These are phyloP conservation scores for Coniochaeta prunicola DNA, from an alignment of 2,329 filamentous ascomycete genomes.

Conservation along the genomic window DNA sequence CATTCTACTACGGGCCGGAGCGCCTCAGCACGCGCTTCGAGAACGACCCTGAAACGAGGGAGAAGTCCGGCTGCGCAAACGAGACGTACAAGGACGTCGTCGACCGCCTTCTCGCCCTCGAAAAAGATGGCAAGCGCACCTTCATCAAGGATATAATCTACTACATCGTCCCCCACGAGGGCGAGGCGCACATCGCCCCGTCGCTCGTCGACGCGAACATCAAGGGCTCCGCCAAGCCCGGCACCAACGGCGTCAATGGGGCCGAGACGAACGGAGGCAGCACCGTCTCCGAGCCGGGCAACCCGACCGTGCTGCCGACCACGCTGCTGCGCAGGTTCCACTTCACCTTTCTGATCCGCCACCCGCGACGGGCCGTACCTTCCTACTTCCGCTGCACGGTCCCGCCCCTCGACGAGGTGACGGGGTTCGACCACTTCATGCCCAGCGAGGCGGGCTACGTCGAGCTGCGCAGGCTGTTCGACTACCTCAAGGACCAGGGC, in stretches of 20 bases:
- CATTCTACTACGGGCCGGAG: conserved; percentile 94
- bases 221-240: conserved; percentile 13
- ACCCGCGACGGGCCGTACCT: conserved; percentile 85
- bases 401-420: conserved; percentile 73
- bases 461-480: conserved; percentile 80
- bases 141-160: conserved; percentile 99
- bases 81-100: conserved; percentile 73
- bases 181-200: conserved; percentile 64
- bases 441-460: conserved; percentile 83
- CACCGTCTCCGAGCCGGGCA: conserved; percentile 45
- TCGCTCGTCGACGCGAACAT: conserved; percentile 52
- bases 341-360: conserved; percentile 94
- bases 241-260: conserved; percentile 6
- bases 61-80: conserved; percentile 57
- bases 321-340: conserved; percentile 74
- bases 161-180: conserved; percentile 75
- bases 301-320: conserved; percentile 78
- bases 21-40: conserved; percentile 73
- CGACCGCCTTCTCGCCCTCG: conserved; percentile 66
- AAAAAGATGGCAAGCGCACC: conserved; percentile 79
- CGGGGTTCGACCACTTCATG: conserved; percentile 82
- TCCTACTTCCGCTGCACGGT: conserved; percentile 93
- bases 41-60: conserved; percentile 49
- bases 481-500: conserved; percentile 65
- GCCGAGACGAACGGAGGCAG: conserved; percentile 15